Base-by-base conservation (phyloP, 2,329 filamentous ascomycete genomes). In the Penicillium brasilianum region DNA sequence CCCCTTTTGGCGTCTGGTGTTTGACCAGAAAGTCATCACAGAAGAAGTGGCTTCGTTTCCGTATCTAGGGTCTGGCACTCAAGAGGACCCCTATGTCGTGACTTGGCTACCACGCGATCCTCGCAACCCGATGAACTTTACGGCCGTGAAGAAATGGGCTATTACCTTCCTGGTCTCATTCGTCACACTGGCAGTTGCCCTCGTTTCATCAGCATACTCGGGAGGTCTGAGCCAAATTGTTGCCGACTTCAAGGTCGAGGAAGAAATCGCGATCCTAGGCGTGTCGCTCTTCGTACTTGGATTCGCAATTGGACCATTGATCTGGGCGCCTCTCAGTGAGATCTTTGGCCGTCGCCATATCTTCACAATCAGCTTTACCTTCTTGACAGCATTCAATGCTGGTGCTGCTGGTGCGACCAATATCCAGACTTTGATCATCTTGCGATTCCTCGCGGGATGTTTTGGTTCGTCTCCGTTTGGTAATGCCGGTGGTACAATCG, bases 371-470 rank as follows among this genome's bases (percentile, higher is more conserved):
- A 74, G 67, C 10, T 73, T 68, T 39, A 58, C 55, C 8, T 59
- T 68, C n/a, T 79, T 89, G 64, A 83, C 84, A 1, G 83, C 81
- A 0, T 90, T 90, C 70, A 88, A 85, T 64, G 86, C 84, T 7
- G 87, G 82, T 7, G 81, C 81, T 13, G 84, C 85, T 4, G 87
- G 83, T 10, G 77, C 84, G 0, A 77, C 84, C 54, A 87, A 83
- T 64, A 86, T 89, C 59, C 78, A 78, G 46, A 84, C 84, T 0
- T 77, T 91, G 6, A 75, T 90, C 39, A 81, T 89, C 16, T 78
- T 90, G 20, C 84, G 88, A 41, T 90, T 90, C 77, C 84, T 90
- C 57, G 85, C 84, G 7, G 86, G 87, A 25, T 76, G 83, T 10
- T 88, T 88, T 68, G 87, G 86, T 2, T 84, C 84, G 1, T 85